A percentile compares a stretch with the other conserved stretches of the same genome.
Evolutionary conservation across 176 grass and related monocot genomes (phyloP).

Genomic region (Aegilops speltoides): DNA sequence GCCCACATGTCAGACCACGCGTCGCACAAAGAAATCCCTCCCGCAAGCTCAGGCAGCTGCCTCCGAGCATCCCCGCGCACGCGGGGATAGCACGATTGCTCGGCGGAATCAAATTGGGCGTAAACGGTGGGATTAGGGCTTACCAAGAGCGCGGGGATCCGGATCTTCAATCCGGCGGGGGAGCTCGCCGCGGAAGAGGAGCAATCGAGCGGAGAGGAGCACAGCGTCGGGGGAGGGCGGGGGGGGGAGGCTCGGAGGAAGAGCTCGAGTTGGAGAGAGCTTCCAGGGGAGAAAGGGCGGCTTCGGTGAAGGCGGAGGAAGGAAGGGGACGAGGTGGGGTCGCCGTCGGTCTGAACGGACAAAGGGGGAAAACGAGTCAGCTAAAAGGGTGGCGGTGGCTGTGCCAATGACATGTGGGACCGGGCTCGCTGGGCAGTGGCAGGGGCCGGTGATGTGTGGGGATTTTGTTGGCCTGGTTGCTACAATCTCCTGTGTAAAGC

Average conservation of each 20-base stretch:
- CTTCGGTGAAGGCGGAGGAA: constrained; percentile 48
- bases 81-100: constrained; percentile 5
- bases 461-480: neutral
- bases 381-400: neutral
- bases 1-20: constrained; percentile 3
- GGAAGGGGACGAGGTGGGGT: constrained; percentile 24
- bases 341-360: constrained; percentile 38
- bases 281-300: constrained; percentile 19
- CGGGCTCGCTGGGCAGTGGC: neutral
- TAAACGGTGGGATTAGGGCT: constrained; percentile 28
- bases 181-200: neutral
- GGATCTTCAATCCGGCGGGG: constrained; percentile 32
- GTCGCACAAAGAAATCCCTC: neutral
- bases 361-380: neutral
- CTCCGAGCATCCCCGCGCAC: neutral
- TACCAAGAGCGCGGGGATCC: constrained; percentile 17
- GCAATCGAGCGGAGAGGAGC: neutral
- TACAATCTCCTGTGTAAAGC: neutral
- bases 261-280: constrained; percentile 27
- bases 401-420: constrained; percentile 29
- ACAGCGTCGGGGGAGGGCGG: neutral
- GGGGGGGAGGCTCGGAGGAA: neutral
- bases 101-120: constrained; percentile 4
- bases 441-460: neutral
- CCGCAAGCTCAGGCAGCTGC: constrained; percentile 2